phyloP scores from a whole-genome alignment of 352 stramenopile species.

The Thalassiosira livingstoniorum region DNA sequence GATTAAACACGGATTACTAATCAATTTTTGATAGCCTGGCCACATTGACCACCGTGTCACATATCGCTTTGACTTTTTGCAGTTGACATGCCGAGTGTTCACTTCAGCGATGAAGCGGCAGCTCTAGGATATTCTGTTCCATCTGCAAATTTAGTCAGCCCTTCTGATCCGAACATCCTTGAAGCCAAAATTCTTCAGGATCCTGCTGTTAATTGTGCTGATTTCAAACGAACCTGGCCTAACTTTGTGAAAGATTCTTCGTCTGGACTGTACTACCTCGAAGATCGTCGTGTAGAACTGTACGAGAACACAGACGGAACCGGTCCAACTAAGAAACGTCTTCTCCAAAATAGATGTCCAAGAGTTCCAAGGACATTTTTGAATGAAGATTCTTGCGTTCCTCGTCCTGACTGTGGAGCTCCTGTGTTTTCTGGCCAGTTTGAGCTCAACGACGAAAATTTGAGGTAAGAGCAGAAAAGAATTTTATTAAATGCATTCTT shows the following conservation, averaged over 20 bases:
- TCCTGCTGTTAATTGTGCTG: slow-evolving; percentile 26
- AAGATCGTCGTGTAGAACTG: slow-evolving; percentile 54
- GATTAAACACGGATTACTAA: no score
- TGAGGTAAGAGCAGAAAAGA: no score
- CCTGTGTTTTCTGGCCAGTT: slow-evolving; percentile 37
- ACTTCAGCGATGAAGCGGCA: no score
- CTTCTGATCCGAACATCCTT: slow-evolving; percentile 52
- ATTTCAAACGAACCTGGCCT: slow-evolving; percentile 49
- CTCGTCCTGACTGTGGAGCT: slow-evolving; percentile 42
- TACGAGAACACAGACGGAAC: slow-evolving; percentile 45
- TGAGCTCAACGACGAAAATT: slow-evolving; percentile 39
- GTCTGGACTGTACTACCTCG: slow-evolving; percentile 55
- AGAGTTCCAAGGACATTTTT: slow-evolving; percentile 51
- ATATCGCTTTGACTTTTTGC: no score
- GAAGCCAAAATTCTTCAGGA: slow-evolving; percentile 41
- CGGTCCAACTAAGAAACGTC: slow-evolving; percentile 32
- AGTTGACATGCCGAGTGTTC: no score
- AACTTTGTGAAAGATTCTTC: slow-evolving; percentile 51
- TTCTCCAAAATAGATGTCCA: slow-evolving; percentile 44
- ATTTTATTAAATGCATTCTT: no score
- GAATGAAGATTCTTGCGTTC: slow-evolving; percentile 53
- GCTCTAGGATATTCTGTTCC: no score
- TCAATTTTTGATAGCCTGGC: no score
- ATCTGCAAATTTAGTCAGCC: no score
- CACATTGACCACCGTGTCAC: no score